phyloP scores from a whole-genome alignment of 371 early-diverging fungal species.

The Syncephalis fuscata region DNA sequence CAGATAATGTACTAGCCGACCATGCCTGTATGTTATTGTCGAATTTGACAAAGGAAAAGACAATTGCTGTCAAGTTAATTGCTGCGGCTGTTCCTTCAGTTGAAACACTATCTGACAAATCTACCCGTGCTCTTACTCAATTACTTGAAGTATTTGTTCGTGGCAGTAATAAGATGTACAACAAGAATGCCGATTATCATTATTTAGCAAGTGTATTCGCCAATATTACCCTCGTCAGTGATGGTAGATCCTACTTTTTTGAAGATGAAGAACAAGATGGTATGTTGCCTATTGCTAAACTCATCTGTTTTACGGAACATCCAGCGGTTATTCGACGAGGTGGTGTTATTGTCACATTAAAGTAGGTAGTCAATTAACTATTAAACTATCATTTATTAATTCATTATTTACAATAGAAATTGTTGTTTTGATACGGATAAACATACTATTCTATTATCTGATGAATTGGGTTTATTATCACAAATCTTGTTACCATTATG shows the following conservation, averaged over 20 bases:
- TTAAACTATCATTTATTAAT: neutral
- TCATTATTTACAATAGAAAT: slow-evolving; percentile 34
- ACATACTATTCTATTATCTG: slow-evolving; percentile 43
- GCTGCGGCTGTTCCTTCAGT: slow-evolving; percentile 19
- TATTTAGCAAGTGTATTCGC: slow-evolving; percentile 88
- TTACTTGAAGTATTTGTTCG: slow-evolving; percentile 72
- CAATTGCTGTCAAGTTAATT: slow-evolving; percentile 32
- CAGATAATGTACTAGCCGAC: slow-evolving; percentile 47
- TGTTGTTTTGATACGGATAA: slow-evolving; percentile 62
- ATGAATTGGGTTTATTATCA: slow-evolving; percentile 57
- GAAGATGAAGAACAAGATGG: slow-evolving; percentile 27
- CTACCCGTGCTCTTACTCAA: slow-evolving; percentile 49
- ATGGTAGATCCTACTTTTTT: slow-evolving; percentile 58
- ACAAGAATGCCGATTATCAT: slow-evolving; percentile 62
- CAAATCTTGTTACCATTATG: slow-evolving; percentile 79
- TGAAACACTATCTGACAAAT: slow-evolving; percentile 20
- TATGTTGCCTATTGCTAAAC: slow-evolving; percentile 56
- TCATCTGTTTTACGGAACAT: slow-evolving; percentile 77
- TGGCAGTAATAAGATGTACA: slow-evolving; percentile 58
- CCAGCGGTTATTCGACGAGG: slow-evolving; percentile 67
- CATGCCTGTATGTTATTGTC: slow-evolving; percentile 82
- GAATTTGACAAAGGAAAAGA: slow-evolving; percentile 67
- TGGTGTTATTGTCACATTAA: slow-evolving; percentile 70
- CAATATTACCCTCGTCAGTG: slow-evolving; percentile 51
- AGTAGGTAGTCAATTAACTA: slow-evolving; percentile 21